phyloP scores from a whole-genome alignment of 352 stramenopile species.

The Thalassiosira oceanica region DNA sequence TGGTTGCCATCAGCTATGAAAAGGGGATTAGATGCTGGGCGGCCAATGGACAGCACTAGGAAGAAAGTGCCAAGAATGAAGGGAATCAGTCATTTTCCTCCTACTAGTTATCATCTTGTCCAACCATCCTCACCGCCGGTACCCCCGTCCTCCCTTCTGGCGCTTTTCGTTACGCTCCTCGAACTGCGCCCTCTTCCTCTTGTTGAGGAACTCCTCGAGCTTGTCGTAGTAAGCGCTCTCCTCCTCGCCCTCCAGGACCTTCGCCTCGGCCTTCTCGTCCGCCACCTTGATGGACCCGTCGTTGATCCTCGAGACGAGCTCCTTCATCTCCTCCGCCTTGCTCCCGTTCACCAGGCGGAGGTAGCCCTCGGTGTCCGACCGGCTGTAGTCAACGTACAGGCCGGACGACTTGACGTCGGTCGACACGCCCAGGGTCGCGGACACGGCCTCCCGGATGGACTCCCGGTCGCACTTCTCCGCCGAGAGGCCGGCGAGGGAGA shows the following conservation, averaged over 20 bases:
- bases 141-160: conserved; percentile 2
- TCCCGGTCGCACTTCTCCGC: conserved; percentile 68
- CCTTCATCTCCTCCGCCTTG: conserved; percentile 48
- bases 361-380: conserved; percentile 55
- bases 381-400: conserved; percentile 78
- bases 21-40: too few species aligned
- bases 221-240: conserved; percentile 77
- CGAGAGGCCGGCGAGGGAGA: conserved; percentile 59
- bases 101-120: too few species aligned
- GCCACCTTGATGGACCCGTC: conserved; percentile 62
- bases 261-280: conserved; percentile 54
- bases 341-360: conserved; percentile 61
- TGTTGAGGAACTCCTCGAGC: conserved; percentile 74
- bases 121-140: not conserved
- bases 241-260: conserved; percentile 73
- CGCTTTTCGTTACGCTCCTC: conserved; percentile 44
- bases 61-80: too few species aligned
- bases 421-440: conserved; percentile 46
- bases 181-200: conserved; percentile 50
- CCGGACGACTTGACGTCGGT: conserved; percentile 64
- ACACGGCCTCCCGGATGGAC: conserved; percentile 61
- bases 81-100: not conserved
- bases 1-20: too few species aligned
- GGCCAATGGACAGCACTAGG: too few species aligned
- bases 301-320: conserved; percentile 59